Evolutionary conservation across 225 moss, liverwort and hornwort genomes (phyloP).

Genomic region (Antitrichia curtipendula): DNA sequence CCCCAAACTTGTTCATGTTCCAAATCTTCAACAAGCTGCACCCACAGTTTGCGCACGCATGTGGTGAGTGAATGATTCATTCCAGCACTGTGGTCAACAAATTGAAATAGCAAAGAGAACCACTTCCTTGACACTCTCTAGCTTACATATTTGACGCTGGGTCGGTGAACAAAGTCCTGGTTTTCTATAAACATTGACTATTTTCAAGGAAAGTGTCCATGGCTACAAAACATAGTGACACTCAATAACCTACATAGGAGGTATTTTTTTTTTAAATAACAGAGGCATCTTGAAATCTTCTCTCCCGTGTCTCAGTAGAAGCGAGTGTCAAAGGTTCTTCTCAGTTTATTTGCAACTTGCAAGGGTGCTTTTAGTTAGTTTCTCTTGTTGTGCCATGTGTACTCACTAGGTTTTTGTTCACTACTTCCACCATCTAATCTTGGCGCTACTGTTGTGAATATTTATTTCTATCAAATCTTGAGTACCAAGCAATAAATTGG

Average conservation of each 20-base stretch:
- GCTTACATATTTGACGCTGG: not conserved
- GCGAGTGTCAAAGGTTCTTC: not conserved
- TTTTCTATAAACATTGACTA: not conserved
- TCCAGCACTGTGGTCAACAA: not conserved
- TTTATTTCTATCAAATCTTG: not conserved
- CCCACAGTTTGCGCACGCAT: not conserved
- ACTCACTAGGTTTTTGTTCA: not conserved
- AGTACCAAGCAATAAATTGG: not conserved
- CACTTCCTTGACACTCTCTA: not conserved
- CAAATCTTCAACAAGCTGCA: constrained; percentile 74
- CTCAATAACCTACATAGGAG: not conserved
- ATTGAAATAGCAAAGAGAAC: not conserved
- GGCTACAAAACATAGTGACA: not conserved
- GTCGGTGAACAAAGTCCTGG: not conserved
- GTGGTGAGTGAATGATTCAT: not conserved
- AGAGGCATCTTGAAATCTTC: not conserved
- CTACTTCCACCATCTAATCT: not conserved
- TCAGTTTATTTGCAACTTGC: not conserved
- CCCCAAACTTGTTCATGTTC: constrained; percentile 92
- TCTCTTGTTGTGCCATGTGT: not conserved
- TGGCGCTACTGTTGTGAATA: not conserved
- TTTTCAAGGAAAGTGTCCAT: not conserved
- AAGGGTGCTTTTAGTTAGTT: not conserved
- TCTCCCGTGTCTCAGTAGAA: too few species aligned
- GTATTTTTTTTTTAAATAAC: too few species aligned